Base-by-base conservation (phyloP, 345 rosid species). In the Mercurialis annua region DNA sequence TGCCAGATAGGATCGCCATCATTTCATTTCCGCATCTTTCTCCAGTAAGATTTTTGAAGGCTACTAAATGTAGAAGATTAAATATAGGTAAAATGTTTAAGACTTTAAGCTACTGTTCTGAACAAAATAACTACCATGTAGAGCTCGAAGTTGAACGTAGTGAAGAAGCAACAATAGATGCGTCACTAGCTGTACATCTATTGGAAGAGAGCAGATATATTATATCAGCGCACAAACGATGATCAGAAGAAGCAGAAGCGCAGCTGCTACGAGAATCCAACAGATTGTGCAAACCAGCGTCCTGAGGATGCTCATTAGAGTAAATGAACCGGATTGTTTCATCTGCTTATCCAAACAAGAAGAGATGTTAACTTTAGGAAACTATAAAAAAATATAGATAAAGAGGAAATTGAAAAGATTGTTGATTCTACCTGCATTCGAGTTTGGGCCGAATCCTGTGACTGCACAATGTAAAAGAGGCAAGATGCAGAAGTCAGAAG, bases 171-270 rank as follows among this genome's bases (percentile, higher is more conserved):
- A 64, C 1, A 11, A 14, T 14, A 40, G 4, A 46, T 0, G 43
- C 21, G 3, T 10, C 50, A 51, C 17, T 3, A 1, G 6, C 15
- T 24, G 58, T 29, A 57, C 26, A 10, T n/a, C 11, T 21, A 1
- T 24, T 2, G 18, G 50, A 24, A 30, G 40, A 30, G 40, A 42
- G 23, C 11, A 40, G 44, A 26, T 11, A 43, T 30, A 47, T 76
- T 57, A 85, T 52, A 81, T 69, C 16, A 65, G 27, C 31, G 85
- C 75, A 44, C 76, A 79, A 52, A 85, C 27, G 54, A 85, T 36
- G 44, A 77, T 17, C 77, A 85, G 64, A 70, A 75, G 8, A 30
- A 81, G 60, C 2, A 81, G 63, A 72, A 83, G 53, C 5, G 56
- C 65, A 52, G 64, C 70, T 34, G 70, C 82, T 67, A 77, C 84